Base-by-base conservation (phyloP, 169 alveolate species). In the Theileria sp. region DNA sequence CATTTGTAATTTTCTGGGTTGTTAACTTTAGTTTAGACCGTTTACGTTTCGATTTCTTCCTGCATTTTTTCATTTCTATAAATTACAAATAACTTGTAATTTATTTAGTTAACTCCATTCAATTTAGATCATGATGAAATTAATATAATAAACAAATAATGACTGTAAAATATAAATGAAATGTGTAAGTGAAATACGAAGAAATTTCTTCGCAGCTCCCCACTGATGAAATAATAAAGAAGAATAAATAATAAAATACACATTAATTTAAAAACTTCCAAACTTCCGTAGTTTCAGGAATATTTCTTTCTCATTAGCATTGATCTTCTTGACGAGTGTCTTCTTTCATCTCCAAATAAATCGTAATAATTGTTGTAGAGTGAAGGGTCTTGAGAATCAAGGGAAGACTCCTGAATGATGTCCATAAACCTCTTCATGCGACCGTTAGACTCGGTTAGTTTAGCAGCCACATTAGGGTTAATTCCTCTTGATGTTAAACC, bases 341-440 rank as follows among this genome's bases (percentile, higher is more conserved):
- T 5, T 13, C 88, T 67, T 44, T 81, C 84, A 15, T 81, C 84
- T 0, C 88, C 88, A 66, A 44, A 74, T 61, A 71, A 58, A 21
- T 80, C 79, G 60, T 69, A 50, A 60, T 69, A n/a, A 28, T 30
- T 61, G 77, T 23, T 50, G 51, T 69, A 69, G 28, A 19, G 44
- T 9, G 70, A 68, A 13, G 68, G 28, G 32, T 61, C 73, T 15
- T 23, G 54, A 67, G 26, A 65, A 68, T 83, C 89, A 13, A 83
- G 54, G 15, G 89, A 83, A 25, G 74, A 83, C 51, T 72, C 73
- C 23, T 83, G 89, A 49, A 83, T 72, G 30, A 67, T 72, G 10
- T 83, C 89, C 28, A 61, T 75, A 67, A 83, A 83, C 21, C 65
- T 65, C 70, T 60, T 83, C 62, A 83, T 34, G 50, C 75, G 75